A percentile compares a stretch with the other conserved stretches of the same genome.
These are phyloP conservation scores for Alectoria sarmentosa DNA, from an alignment of 495 filamentous ascomycete genomes.

Conservation along the genomic window DNA sequence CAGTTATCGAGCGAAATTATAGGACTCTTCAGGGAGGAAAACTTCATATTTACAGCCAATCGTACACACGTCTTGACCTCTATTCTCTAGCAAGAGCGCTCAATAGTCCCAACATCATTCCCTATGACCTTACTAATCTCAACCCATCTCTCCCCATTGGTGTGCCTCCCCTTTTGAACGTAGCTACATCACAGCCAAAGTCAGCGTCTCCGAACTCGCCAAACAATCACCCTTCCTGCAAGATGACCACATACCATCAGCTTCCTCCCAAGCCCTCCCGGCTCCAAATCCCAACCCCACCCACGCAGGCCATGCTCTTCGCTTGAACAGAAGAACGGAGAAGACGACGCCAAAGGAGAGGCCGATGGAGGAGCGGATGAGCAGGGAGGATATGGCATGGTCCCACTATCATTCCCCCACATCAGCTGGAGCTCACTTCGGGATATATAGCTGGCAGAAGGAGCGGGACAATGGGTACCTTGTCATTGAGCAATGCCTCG, in stretches of 20 bases:
- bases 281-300: constrained; percentile 91
- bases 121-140: constrained; percentile 23
- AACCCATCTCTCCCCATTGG: constrained; percentile 24
- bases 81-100: background rate
- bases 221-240: background rate
- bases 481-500: constrained; percentile 91
- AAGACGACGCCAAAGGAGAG: constrained; percentile 96
- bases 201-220: background rate
- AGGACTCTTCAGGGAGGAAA: background rate
- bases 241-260: constrained; percentile 39
- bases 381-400: constrained; percentile 88
- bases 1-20: background rate
- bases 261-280: constrained; percentile 91
- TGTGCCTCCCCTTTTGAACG: constrained; percentile 24
- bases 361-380: constrained; percentile 91
- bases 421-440: background rate
- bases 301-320: constrained; percentile 91
- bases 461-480: constrained; percentile 49
- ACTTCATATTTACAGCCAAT: background rate
- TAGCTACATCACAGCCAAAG: constrained; percentile 14
- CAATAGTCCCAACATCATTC: background rate
- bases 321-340: constrained; percentile 95
- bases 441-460: background rate
- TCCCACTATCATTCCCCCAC: constrained; percentile 67
- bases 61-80: background rate